Evolutionary conservation across 2,329 filamentous ascomycete genomes (phyloP), one percentile per base, ranked within the genome.

Genomic region (Phialophora macrospora): DNA sequence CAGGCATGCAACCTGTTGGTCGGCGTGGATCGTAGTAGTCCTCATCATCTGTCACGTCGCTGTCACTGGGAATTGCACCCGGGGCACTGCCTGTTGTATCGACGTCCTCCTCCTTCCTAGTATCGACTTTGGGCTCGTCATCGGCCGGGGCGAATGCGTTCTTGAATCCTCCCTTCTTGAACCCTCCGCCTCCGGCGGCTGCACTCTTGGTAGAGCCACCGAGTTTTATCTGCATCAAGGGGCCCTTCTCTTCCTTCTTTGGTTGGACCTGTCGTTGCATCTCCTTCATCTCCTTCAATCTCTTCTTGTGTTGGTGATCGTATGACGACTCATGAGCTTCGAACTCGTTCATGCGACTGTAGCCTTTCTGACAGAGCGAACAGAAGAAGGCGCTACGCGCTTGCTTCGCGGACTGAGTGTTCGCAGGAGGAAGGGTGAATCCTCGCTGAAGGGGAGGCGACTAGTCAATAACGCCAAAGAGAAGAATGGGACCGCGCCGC

Each of bases 301-400:
- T 80, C 80, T 96, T 93, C 77, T 93, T 93, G 79, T 99, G 95
- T 73, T 91, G 91, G 79, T 99, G 95, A 76, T 98, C 95, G 78
- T 98, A 98, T 73, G 91, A 95, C 69, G 88, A 88, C 63, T 97
- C 91, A 77, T 99, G 95, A 7, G 93, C 90, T 78, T 98, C 94
- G 77, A 96, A 97, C 77, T 98, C 94, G 75, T 96, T 94, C 84
- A 96, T 94, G 63, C 95, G 92, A 1, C 89, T 88, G 80, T 98
- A 99, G 73, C 93, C 94, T 80, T 98, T 98, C 70, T 90, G 88
- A 82, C 95, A 98, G 62, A 98, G 86, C 48, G 88, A 86, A 81
- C 87, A 96, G 80, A 91, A 93, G 80, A 96, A 95, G 38, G 90
- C 88, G 74, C 88, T 90, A 56, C 91, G 83, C 17, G 91, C 91